These are phyloP conservation scores for Thielaviopsis euricoi DNA, from an alignment of 2,329 filamentous ascomycete genomes.

Conservation along the genomic window DNA sequence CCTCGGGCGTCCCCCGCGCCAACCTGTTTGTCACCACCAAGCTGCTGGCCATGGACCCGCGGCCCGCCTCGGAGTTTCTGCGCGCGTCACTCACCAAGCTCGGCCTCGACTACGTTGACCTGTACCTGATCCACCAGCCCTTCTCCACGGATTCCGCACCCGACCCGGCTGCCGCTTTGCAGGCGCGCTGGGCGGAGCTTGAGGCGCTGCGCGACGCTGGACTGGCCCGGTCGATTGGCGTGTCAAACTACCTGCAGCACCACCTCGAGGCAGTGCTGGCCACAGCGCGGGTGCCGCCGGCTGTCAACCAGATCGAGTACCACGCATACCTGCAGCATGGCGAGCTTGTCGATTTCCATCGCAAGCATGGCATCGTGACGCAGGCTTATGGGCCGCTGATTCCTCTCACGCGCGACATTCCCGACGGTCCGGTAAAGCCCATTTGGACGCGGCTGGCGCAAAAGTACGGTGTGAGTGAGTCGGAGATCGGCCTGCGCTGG, in stretches of 20 bases:
- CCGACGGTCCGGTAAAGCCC: conserved; percentile 34
- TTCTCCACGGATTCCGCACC: conserved; percentile 29
- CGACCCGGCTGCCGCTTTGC: conserved; percentile 24
- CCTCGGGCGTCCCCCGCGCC: conserved; percentile 44
- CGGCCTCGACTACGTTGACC: conserved; percentile 53
- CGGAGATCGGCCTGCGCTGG: conserved; percentile 43
- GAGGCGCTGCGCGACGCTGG: conserved; percentile 52
- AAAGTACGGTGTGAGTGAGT: conserved; percentile 41
- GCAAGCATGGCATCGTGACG: conserved; percentile 38
- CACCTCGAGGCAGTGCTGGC: conserved; percentile 39
- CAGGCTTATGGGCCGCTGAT: conserved; percentile 40
- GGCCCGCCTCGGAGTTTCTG: conserved; percentile 33
- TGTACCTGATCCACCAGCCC: conserved; percentile 48
- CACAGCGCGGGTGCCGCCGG: conserved; percentile 45
- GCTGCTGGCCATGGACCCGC: conserved; percentile 24
- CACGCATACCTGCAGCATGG: conserved; percentile 60
- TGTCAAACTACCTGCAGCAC: conserved; percentile 53
- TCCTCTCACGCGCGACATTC: conserved; percentile 28
- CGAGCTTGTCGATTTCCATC: conserved; percentile 39
- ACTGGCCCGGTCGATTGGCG: conserved; percentile 53
- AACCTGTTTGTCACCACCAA: conserved; percentile 55
- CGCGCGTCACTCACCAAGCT: conserved; percentile 45
- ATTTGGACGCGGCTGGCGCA: conserved; percentile 32
- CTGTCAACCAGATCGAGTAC: conserved; percentile 67
- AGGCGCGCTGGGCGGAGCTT: conserved; percentile 39